These are phyloP conservation scores for Coniferiporia weirii DNA, from an alignment of 1,284 basidiomycete genomes.

Conservation along the genomic window DNA sequence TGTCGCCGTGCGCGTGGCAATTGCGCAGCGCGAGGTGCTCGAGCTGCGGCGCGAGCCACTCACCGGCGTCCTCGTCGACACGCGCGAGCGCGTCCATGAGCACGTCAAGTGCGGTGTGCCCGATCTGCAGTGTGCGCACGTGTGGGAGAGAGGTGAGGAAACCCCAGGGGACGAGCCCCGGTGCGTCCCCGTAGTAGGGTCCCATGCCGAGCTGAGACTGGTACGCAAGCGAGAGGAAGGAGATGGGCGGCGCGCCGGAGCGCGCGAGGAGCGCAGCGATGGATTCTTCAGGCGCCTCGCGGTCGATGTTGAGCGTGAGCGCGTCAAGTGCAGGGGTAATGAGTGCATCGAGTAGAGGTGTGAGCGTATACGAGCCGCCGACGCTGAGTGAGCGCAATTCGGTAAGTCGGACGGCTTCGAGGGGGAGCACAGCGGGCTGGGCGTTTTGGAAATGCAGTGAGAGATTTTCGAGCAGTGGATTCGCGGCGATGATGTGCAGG, in stretches of 20 bases:
- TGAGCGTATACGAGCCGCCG: conserved; percentile 62
- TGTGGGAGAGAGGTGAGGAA: conserved; percentile 43
- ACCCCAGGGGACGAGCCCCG: conserved; percentile 42
- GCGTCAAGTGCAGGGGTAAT: conserved; percentile 48
- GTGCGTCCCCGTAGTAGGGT: conserved; percentile 28
- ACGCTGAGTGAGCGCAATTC: conserved; percentile 50
- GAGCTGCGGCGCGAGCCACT: conserved; percentile 57
- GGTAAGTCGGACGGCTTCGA: conserved; percentile 40
- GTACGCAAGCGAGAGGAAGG: conserved; percentile 55
- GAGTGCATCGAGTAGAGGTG: conserved; percentile 56
- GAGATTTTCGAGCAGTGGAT: conserved; percentile 48
- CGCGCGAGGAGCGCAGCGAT: conserved; percentile 54
- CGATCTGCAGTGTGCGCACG: conserved; percentile 53
- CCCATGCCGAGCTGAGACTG: conserved; percentile 25
- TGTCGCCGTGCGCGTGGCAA: conserved; percentile 30
- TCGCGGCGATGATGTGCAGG: conserved; percentile 52
- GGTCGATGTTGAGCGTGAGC: conserved; percentile 61
- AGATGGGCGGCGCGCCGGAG: conserved; percentile 49
- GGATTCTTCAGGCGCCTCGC: conserved; percentile 58
- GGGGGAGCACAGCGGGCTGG: conserved; percentile 54
- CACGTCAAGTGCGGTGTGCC: conserved; percentile 56
- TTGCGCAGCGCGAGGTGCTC: conserved; percentile 50
- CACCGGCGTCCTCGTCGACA: conserved; percentile 41
- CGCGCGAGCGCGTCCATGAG: conserved; percentile 49
- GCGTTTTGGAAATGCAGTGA: conserved; percentile 56